A percentile compares a stretch with the other conserved stretches of the same genome.
phyloP scores from a whole-genome alignment of 2,329 filamentous ascomycete genomes.

The Leptodontidium sp. region DNA sequence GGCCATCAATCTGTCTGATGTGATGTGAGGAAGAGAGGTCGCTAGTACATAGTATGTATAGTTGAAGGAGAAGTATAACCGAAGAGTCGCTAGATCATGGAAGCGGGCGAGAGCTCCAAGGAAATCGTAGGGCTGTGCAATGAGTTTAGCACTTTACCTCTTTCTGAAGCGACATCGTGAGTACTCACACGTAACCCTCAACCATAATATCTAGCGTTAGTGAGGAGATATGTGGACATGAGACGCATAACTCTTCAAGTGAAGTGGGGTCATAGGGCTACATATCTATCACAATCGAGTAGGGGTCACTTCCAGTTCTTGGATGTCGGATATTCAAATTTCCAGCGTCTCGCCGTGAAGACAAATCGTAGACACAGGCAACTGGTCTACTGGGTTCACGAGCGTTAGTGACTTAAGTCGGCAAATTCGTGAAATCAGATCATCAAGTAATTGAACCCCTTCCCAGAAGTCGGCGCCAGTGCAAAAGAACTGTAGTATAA shows the following conservation, averaged over 20 bases:
- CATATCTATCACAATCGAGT: neutral
- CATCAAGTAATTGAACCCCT: too few relatives aligned
- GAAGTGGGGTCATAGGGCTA: neutral
- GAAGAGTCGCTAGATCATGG: conserved; percentile 4
- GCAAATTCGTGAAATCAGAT: too few relatives aligned
- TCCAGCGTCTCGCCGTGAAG: conserved; percentile 11
- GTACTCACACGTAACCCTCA: neutral
- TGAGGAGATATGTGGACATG: neutral
- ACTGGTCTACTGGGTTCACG: neutral
- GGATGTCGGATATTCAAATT: conserved; percentile 11
- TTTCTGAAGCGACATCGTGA: too few relatives aligned
- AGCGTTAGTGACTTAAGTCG: neutral
- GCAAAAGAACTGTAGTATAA: too few relatives aligned
- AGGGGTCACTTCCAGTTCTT: conserved; percentile 1
- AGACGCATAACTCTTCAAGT: neutral
- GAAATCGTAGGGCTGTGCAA: conserved; percentile 3
- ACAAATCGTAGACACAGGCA: neutral
- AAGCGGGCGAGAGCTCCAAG: conserved; percentile 11
- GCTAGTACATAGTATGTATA: too few relatives aligned
- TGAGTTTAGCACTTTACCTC: neutral
- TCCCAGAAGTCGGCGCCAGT: too few relatives aligned
- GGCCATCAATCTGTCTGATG: conserved; percentile 9
- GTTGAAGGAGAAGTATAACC: neutral
- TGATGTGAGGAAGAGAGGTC: neutral
- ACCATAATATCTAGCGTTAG: conserved; percentile 4